A percentile compares a stretch with the other conserved stretches of the same genome.
Evolutionary conservation across 768 basidiomycete species (phyloP).

Genomic region (Peribolospora baueri): DNA sequence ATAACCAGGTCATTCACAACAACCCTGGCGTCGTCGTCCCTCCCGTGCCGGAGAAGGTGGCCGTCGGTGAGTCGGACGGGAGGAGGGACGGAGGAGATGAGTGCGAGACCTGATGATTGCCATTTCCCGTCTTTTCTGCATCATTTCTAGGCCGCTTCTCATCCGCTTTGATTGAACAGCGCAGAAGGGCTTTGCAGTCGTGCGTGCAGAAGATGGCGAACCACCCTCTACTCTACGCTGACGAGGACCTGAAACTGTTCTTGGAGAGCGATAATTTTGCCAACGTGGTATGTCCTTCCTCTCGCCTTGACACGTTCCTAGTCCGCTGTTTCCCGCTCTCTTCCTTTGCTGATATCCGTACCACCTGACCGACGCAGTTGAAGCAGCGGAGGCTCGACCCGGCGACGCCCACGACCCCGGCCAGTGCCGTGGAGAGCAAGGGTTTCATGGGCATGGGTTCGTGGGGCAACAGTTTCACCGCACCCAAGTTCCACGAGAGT

Average conservation of each 20-base stretch:
- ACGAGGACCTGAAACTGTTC: constrained; percentile 67
- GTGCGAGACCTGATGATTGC: background rate
- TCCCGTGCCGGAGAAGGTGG: constrained; percentile 82
- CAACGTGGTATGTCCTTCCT: constrained; percentile 41
- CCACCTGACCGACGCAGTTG: constrained; percentile 29
- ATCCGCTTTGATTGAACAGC: constrained; percentile 66
- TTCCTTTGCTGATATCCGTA: background rate
- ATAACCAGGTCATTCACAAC: constrained; percentile 60
- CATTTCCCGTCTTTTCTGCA: background rate
- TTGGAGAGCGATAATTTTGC: constrained; percentile 80
- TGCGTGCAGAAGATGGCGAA: constrained; percentile 81
- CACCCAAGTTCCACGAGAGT: constrained; percentile 56
- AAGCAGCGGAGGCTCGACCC: constrained; percentile 63
- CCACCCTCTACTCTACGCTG: constrained; percentile 71
- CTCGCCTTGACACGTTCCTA: background rate
- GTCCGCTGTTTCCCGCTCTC: background rate
- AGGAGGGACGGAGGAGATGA: too few species aligned
- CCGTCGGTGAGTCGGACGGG: constrained; percentile 30
- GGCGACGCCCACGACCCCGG: constrained; percentile 21
- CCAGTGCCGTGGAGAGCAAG: constrained; percentile 21
- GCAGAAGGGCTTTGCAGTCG: constrained; percentile 58
- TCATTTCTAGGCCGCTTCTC: constrained; percentile 43
- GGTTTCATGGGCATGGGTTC: constrained; percentile 31
- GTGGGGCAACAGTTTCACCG: constrained; percentile 5
- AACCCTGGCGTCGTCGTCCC: constrained; percentile 96